Conservation (phyloP, 1,284 basidiomycete genomes). For the Tranzscheliella williamsii region DNA sequence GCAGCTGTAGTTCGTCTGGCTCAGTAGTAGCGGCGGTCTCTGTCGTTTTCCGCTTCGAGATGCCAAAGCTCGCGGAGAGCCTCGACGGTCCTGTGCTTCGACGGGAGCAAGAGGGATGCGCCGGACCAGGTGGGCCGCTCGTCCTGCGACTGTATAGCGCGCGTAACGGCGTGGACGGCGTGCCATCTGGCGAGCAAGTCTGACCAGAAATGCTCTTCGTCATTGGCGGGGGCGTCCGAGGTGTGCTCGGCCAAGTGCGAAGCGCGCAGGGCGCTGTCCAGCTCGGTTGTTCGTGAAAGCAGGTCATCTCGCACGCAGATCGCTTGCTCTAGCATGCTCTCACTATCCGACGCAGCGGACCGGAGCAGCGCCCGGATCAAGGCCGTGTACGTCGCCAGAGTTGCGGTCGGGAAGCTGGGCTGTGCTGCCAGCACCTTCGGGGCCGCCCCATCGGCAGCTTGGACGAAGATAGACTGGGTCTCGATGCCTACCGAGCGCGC, state of each 20-base stretch:
- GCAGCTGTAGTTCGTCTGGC: too few species aligned
- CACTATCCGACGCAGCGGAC: slow-evolving; percentile 3
- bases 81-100: slow-evolving; percentile 10
- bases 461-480: too few species aligned
- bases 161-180: slow-evolving; percentile 3
- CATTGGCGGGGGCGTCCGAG: too few species aligned
- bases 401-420: slow-evolving; percentile 10
- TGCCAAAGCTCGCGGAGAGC: slow-evolving; percentile 22
- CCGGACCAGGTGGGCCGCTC: slow-evolving; percentile 10
- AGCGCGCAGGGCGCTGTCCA: slow-evolving; percentile 5
- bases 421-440: too few species aligned
- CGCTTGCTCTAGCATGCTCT: slow-evolving; percentile 20
- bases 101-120: slow-evolving; percentile 1
- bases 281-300: slow-evolving; percentile 11
- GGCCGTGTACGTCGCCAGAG: slow-evolving; percentile 27
- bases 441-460: too few species aligned
- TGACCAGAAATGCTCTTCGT: slow-evolving; percentile 8
- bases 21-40: too few species aligned
- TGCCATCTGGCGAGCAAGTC: slow-evolving; percentile 17
- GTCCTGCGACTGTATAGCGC: neutral
- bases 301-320: slow-evolving; percentile 21
- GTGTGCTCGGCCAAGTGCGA: too few species aligned
- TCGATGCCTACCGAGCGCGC: slow-evolving; percentile 23
- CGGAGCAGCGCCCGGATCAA: slow-evolving; percentile 16
- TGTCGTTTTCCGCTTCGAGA: too few species aligned